Evolutionary conservation across 2,329 filamentous ascomycete species (phyloP).

Genomic region (Colletotrichum gigasporum): DNA sequence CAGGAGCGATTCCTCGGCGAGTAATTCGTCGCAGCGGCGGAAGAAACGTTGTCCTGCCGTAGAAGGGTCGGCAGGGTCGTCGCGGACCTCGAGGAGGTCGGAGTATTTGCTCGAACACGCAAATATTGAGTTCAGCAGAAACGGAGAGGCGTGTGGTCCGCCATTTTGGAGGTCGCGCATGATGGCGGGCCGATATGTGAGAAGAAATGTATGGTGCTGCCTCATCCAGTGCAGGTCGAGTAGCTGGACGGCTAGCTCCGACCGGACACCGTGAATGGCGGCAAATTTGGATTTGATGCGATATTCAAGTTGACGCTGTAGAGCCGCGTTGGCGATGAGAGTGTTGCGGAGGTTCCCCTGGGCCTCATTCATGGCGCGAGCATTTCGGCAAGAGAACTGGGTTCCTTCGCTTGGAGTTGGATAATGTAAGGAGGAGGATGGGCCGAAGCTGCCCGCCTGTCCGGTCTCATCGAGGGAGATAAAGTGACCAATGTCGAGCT

Average conservation of each 20-base stretch:
- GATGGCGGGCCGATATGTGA: constrained; percentile 49
- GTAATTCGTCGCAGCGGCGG: constrained; percentile 35
- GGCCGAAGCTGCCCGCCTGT: background rate
- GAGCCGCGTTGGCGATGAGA: constrained; percentile 29
- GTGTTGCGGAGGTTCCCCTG: background rate
- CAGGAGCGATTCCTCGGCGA: constrained; percentile 33
- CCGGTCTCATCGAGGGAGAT: background rate
- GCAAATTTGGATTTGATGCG: constrained; percentile 33
- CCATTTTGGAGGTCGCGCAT: constrained; percentile 45
- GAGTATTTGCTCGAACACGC: constrained; percentile 40
- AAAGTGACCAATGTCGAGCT: background rate
- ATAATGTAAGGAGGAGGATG: background rate
- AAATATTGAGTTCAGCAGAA: constrained; percentile 49
- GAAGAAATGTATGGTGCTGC: constrained; percentile 47
- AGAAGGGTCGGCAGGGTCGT: constrained; percentile 29
- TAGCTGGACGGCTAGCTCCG: constrained; percentile 45
- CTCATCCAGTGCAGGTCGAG: constrained; percentile 50
- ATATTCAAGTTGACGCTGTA: constrained; percentile 24
- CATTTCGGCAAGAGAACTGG: too few species aligned
- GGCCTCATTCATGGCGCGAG: background rate
- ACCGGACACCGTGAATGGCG: constrained; percentile 36
- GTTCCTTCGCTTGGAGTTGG: too few species aligned
- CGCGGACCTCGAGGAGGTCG: constrained; percentile 34
- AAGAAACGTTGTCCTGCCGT: constrained; percentile 37
- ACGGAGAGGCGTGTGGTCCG: constrained; percentile 46